A percentile compares a stretch with the other conserved stretches of the same genome.
phyloP scores from a whole-genome alignment of 257 asterid species.

The Solanum bukasovii region DNA sequence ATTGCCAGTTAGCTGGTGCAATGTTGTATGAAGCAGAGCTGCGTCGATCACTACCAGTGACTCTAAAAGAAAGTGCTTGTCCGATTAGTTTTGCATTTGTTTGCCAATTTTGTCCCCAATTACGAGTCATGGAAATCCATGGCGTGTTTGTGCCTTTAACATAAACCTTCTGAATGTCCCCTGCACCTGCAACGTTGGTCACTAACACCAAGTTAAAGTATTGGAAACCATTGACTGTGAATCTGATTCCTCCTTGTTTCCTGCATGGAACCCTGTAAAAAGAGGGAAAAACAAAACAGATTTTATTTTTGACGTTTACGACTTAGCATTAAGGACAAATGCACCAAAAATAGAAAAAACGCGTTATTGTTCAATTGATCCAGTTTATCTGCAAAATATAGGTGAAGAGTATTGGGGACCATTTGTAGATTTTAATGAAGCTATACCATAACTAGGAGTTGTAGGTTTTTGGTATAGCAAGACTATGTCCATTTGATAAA shows the following conservation, averaged over 20 bases:
- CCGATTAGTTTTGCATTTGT: conserved; percentile 38
- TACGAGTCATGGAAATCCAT: conserved; percentile 63
- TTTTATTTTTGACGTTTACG: background rate
- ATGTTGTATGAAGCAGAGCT: conserved; percentile 50
- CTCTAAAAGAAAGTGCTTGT: conserved; percentile 65
- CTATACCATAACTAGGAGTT: too few relatives aligned
- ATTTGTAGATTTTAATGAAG: too few relatives aligned
- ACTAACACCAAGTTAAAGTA: conserved; percentile 61
- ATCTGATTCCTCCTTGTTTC: conserved; percentile 54
- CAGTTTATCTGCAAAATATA: background rate
- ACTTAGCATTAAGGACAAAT: background rate
- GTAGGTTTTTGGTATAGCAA: too few relatives aligned
- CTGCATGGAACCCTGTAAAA: conserved; percentile 34
- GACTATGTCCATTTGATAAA: too few relatives aligned
- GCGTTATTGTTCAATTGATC: background rate
- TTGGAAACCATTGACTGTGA: conserved; percentile 59
- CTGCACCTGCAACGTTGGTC: conserved; percentile 77
- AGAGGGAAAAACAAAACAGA: background rate
- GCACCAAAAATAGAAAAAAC: background rate
- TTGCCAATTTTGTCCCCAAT: conserved; percentile 92
- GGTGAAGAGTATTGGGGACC: background rate
- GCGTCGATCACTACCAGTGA: conserved; percentile 61
- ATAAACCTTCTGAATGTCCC: conserved; percentile 41
- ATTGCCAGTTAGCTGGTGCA: conserved; percentile 78
- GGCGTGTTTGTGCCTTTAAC: conserved; percentile 47